Percentiles rank a stretch among this genome's conserved stretches.
Evolutionary conservation across 129 eudicot species (phyloP).

Genomic region (Arctium lappa): DNA sequence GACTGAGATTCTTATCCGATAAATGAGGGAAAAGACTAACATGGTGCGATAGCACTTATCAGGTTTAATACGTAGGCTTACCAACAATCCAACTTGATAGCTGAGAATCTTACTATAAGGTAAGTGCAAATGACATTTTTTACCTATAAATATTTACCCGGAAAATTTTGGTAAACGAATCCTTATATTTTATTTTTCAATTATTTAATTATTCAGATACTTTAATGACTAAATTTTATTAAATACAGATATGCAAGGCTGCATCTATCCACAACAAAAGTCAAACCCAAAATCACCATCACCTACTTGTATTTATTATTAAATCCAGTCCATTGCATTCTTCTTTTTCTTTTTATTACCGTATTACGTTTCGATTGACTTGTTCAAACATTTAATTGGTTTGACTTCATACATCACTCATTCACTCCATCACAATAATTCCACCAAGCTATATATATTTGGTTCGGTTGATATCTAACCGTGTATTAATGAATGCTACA

Average conservation of each 20-base stretch:
- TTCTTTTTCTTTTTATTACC: neutral
- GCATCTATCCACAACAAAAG: neutral
- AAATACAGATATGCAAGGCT: neutral
- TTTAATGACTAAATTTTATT: neutral
- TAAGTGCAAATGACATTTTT: no score
- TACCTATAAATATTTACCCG: no score
- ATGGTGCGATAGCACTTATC: no score
- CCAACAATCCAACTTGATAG: no score
- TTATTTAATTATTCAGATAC: neutral
- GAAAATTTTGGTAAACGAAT: no score
- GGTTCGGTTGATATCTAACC: neutral
- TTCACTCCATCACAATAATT: neutral
- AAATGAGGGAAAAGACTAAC: no score
- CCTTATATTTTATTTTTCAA: neutral
- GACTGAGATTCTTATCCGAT: no score
- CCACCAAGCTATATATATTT: neutral
- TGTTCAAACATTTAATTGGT: slow-evolving; percentile 21
- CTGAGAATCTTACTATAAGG: no score
- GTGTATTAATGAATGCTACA: no score
- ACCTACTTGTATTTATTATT: slow-evolving; percentile 15
- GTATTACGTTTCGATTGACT: slow-evolving; percentile 6
- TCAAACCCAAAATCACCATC: slow-evolving; percentile 23
- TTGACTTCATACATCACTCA: neutral
- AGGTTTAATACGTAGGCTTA: no score
- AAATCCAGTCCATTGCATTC: neutral